These are phyloP conservation scores for Suhomyces atakaporum DNA, from an alignment of 1,139 yeast genomes.

Conservation along the genomic window DNA sequence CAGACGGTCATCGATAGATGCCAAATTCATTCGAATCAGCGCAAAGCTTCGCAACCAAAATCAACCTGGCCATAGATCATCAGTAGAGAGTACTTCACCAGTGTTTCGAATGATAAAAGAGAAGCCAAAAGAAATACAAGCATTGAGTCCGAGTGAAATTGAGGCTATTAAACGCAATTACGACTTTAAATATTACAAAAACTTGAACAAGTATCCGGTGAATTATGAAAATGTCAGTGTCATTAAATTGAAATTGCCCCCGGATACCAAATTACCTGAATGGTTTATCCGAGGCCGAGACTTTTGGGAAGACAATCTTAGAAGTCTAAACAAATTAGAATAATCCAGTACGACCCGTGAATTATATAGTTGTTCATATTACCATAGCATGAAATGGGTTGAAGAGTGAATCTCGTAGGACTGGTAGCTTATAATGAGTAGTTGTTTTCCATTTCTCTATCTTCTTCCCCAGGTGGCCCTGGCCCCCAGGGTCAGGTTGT, in stretches of 20 bases:
- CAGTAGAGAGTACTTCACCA: slow-evolving; percentile 25
- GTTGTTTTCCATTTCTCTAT: no score
- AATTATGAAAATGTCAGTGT: slow-evolving; percentile 41
- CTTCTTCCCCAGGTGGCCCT: slow-evolving; percentile 35
- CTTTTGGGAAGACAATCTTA: slow-evolving; percentile 53
- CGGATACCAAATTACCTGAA: slow-evolving; percentile 60
- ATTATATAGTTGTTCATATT: no score
- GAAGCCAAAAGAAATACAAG: slow-evolving; percentile 4
- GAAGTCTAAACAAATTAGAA: slow-evolving; percentile 4
- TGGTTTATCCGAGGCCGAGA: slow-evolving; percentile 71
- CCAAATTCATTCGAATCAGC: slow-evolving; percentile 27
- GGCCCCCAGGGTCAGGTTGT: background rate
- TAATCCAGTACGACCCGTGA: no score
- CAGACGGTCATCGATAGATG: slow-evolving; percentile 40
- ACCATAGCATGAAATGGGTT: no score
- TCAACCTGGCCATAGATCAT: slow-evolving; percentile 21
- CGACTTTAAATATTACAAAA: slow-evolving; percentile 43
- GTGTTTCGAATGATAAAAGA: slow-evolving; percentile 10
- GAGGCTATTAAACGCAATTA: slow-evolving; percentile 25
- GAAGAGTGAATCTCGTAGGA: no score
- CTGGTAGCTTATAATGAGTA: no score
- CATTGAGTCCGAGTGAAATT: slow-evolving; percentile 21
- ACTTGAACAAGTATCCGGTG: slow-evolving; percentile 30
- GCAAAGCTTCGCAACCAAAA: slow-evolving; percentile 31
- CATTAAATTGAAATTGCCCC: slow-evolving; percentile 57